These are phyloP conservation scores for Gossypium mustelinum DNA, from an alignment of 345 rosid species.

Conservation along the genomic window DNA sequence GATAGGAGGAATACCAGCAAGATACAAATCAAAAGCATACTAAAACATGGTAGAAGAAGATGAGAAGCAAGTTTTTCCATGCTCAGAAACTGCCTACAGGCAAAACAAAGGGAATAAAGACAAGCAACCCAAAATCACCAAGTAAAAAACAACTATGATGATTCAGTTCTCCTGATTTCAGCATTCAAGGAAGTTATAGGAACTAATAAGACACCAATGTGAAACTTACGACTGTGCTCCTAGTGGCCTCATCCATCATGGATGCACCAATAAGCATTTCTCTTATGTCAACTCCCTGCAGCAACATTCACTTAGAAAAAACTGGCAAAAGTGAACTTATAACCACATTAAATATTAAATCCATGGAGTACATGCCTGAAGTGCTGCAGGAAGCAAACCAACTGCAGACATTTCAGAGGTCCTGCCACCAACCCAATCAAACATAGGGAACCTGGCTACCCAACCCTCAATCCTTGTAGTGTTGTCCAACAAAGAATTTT, in stretches of 20 bases:
- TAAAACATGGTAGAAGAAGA: neutral
- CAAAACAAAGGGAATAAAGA: neutral
- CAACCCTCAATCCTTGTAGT: constrained; percentile 95
- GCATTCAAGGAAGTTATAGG: constrained; percentile 2
- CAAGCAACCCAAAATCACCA: neutral
- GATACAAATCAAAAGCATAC: neutral
- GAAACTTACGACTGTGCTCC: constrained; percentile 49
- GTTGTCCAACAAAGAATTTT: constrained; percentile 90
- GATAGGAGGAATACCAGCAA: neutral
- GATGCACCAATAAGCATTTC: constrained; percentile 94
- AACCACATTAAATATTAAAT: constrained; percentile 12
- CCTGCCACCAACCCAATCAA: constrained; percentile 99
- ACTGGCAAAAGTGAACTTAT: constrained; percentile 8
- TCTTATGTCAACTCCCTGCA: constrained; percentile 79
- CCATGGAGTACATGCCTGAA: constrained; percentile 55
- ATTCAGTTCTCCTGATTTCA: constrained; percentile 7
- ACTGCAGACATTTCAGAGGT: constrained; percentile 99
- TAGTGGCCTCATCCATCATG: constrained; percentile 85
- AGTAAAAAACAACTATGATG: neutral
- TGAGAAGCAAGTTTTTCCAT: neutral
- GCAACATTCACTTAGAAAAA: constrained; percentile 11
- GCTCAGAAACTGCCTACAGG: neutral
- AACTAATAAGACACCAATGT: neutral
- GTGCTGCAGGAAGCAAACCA: constrained; percentile 96
- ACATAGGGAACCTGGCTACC: constrained; percentile 98